Base-by-base conservation (phyloP, 305 asterid genomes). In the Fraxinus ornus region DNA sequence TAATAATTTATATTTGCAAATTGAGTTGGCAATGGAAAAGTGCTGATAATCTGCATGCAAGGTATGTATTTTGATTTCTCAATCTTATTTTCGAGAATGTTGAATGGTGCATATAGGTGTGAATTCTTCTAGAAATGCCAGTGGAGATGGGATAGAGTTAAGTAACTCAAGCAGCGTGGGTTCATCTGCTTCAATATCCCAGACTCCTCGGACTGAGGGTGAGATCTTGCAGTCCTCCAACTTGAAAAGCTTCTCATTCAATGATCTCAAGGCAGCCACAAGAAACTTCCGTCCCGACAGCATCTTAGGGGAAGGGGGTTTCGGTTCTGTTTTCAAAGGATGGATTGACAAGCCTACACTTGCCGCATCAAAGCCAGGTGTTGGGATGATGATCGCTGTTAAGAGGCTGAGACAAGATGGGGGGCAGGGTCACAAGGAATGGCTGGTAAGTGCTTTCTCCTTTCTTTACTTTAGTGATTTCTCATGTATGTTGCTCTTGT, bases 231-330 rank as follows among this genome's bases (percentile, higher is more conserved):
- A 86, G 82, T 91, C 95, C 15, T 83, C 95, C 28, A 91, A 92
- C 83, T 66, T 92, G 89, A 92, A 87, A 83, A 90, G 89, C 82
- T 92, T 90, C 88, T 36, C 90, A 30, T 88, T 86, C 41, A 70
- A 52, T 79, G 95, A 91, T 76, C 94, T 92, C 6, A 91, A 88
- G 87, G 84, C 91, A 0, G 92, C 95, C 73, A 92, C 97, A 0
- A 91, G 93, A 79, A 91, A 91, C 80, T 92, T 92, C 77, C 97
- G 97, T 36, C 95, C 92, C 0, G 95, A 91, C 66, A 89, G 96
- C n/a, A 91, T 92, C 22, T 84, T 92, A 41, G 96, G 94, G 62
- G 94, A 90, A 88, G 97, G 94, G 33, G 95, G 95, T 4, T 91
- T 91, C 9, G 95, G 97, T 62, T 90, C 91, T 1, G 94, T 91